Evolutionary conservation across 192 early-diverging fungal genomes (phyloP).

Genomic region (Coemansia sp.): DNA sequence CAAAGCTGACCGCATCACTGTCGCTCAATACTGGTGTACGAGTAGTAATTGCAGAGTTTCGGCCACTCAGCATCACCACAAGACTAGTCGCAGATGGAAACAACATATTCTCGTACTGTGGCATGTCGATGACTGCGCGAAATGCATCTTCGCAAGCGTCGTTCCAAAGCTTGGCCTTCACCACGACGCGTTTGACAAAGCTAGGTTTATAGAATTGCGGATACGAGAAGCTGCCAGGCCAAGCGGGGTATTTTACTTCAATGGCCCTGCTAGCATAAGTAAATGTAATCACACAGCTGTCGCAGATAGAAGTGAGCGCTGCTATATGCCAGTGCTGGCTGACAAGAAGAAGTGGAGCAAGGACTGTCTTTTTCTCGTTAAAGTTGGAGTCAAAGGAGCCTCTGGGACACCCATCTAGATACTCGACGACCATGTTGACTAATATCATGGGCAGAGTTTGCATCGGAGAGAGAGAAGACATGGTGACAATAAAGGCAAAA

Average conservation of each 20-base stretch:
- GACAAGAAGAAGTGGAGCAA: background rate
- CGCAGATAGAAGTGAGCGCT: background rate
- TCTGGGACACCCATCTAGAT: no score
- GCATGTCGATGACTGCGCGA: background rate
- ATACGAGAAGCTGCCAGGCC: background rate
- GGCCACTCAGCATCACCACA: background rate
- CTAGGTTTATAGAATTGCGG: background rate
- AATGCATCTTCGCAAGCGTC: background rate
- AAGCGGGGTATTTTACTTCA: background rate
- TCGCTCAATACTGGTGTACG: no score
- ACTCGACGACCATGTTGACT: no score
- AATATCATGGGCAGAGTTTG: no score
- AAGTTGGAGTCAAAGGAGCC: no score
- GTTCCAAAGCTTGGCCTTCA: background rate
- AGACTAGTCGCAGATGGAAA: background rate
- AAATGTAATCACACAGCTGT: background rate
- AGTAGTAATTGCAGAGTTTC: no score
- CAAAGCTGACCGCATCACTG: no score
- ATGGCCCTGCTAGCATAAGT: background rate
- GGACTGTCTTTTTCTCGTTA: background rate
- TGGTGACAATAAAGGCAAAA: no score
- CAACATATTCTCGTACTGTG: background rate
- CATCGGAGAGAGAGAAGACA: no score
- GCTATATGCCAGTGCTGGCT: background rate
- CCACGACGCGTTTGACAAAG: background rate